phyloP scores from a whole-genome alignment of 805 yeast genomes.

The Nakazawaea ambrosiae region DNA sequence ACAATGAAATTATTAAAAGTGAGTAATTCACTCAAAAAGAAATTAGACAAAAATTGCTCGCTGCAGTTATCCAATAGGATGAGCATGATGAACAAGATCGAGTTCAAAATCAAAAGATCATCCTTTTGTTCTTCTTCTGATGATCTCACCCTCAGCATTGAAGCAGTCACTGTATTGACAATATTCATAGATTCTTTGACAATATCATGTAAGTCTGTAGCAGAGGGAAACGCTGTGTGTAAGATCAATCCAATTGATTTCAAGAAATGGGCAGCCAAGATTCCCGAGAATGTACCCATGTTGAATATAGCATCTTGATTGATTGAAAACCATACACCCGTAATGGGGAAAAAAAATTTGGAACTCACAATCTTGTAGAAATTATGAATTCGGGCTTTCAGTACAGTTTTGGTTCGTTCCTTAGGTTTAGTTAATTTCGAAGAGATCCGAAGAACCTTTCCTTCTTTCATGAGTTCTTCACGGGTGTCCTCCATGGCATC shows the following conservation, averaged over 20 bases:
- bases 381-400: constrained; percentile 21
- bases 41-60: constrained; percentile 9
- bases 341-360: constrained; percentile 47
- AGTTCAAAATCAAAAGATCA: constrained; percentile 10
- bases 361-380: constrained; percentile 38
- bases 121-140: constrained; percentile 5
- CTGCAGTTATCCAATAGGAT: constrained; percentile 13
- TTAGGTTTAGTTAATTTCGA: constrained; percentile 20
- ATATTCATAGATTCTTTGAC: constrained; percentile 40
- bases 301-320: constrained; percentile 35
- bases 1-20: constrained; percentile 5
- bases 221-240: constrained; percentile 51
- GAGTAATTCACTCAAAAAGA: constrained; percentile 10
- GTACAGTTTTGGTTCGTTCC: constrained; percentile 2
- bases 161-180: constrained; percentile 10
- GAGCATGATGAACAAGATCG: constrained; percentile 10
- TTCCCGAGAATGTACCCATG: constrained; percentile 46
- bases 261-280: constrained; percentile 51
- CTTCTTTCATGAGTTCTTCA: constrained; percentile 25
- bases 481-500: constrained; percentile 25
- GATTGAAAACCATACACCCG: constrained; percentile 36
- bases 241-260: constrained; percentile 51
- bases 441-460: constrained; percentile 37
- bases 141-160: neutral
- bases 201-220: constrained; percentile 48